Evolutionary conservation across 768 basidiomycete species (phyloP).

Genomic region (Suillus sp.): DNA sequence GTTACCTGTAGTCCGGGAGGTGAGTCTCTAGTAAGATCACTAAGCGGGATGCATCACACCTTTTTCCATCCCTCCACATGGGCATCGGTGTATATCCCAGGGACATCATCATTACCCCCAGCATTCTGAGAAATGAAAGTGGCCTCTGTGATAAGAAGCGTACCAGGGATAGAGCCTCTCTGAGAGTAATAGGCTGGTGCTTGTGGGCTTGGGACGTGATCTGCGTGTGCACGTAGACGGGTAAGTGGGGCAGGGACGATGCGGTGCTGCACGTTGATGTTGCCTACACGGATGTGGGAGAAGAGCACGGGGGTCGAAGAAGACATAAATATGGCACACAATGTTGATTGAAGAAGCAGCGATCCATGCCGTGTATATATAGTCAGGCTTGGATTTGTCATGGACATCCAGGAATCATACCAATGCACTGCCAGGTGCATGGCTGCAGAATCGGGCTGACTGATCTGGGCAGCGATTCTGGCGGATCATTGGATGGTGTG

Average conservation of each 20-base stretch:
- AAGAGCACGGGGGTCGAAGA: conserved; percentile 41
- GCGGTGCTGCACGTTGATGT: conserved; percentile 36
- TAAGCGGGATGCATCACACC: conserved; percentile 28
- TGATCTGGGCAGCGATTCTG: no score
- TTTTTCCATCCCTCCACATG: conserved; percentile 56
- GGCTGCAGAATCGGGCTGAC: no score
- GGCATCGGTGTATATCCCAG: no score
- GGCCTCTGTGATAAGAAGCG: conserved; percentile 59
- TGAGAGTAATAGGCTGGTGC: conserved; percentile 50
- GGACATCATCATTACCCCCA: conserved; percentile 50
- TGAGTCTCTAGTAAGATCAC: not conserved
- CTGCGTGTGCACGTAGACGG: conserved; percentile 39
- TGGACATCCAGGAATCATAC: no score
- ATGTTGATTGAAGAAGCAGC: not conserved
- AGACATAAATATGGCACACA: no score
- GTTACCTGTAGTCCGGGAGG: conserved; percentile 43
- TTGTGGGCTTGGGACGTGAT: conserved; percentile 40
- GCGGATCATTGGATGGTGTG: no score
- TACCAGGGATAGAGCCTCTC: conserved; percentile 49
- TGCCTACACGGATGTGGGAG: conserved; percentile 47
- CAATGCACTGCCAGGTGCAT: no score
- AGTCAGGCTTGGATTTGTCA: not conserved
- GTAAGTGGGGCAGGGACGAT: conserved; percentile 59
- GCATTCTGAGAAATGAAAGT: conserved; percentile 53
- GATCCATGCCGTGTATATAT: not conserved